Conservation (phyloP, 805 yeast genomes). For the Metschnikowia anglica region DNA sequence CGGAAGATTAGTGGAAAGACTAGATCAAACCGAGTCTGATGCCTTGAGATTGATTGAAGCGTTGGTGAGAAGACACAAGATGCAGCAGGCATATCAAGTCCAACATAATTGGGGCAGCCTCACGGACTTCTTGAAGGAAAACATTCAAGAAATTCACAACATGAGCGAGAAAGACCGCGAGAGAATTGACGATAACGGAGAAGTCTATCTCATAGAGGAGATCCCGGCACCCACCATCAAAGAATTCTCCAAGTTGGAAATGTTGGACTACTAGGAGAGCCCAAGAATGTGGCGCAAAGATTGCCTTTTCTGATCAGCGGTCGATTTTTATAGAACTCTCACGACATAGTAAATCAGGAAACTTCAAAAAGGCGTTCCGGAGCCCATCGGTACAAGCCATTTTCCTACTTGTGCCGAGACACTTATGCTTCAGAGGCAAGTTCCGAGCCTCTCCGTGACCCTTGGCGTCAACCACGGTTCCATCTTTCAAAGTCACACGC, state of each 20-base stretch:
- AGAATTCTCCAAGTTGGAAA: constrained; percentile 57
- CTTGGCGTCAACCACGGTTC: constrained; percentile 35
- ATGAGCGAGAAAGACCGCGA: constrained; percentile 86
- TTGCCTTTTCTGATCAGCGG: neutral
- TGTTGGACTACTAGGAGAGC: constrained; percentile 53
- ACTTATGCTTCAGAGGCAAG: constrained; percentile 33
- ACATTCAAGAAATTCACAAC: constrained; percentile 71
- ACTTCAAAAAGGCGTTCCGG: constrained; percentile 41
- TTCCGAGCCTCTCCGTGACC: constrained; percentile 42
- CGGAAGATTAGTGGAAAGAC: constrained; percentile 82
- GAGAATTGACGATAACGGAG: constrained; percentile 86
- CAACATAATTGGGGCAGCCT: constrained; percentile 67
- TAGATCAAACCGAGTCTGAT: constrained; percentile 72
- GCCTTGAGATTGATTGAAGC: constrained; percentile 73
- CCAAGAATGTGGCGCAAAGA: too few relatives aligned
- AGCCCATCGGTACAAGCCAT: constrained; percentile 49
- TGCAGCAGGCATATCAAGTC: constrained; percentile 78
- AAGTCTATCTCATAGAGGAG: constrained; percentile 72
- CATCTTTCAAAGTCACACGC: constrained; percentile 43
- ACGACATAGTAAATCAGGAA: constrained; percentile 19
- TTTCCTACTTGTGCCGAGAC: constrained; percentile 44
- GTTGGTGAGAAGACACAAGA: constrained; percentile 65
- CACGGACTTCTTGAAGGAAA: constrained; percentile 51
- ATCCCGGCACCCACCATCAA: constrained; percentile 67
- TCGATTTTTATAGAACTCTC: constrained; percentile 8